Evolutionary conservation across 441 rosid genomes (phyloP), one percentile per base, ranked within the genome.

Genomic region (Gossypium davidsonii): DNA sequence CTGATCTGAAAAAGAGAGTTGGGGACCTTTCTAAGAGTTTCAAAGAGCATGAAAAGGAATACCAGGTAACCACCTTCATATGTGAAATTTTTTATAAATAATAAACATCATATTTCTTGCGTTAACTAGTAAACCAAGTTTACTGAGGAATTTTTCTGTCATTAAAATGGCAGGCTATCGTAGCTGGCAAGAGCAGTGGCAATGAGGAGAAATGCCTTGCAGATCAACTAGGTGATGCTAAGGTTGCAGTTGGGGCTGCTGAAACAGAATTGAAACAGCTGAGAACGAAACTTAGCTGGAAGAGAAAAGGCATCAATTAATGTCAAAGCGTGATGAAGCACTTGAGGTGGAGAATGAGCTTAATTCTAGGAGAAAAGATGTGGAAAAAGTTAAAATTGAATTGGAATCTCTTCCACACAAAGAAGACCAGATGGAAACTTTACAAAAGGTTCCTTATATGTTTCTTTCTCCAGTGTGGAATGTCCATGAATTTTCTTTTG

Each of bases 131-230:
- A 57, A 67, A 44, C 49, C 31, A 34, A 46, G 39, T 78, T 18
- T 70, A 55, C 58, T 77, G 77, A 74, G 78, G 26, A 70, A 51
- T 28, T 59, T 53, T 23, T 25, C 6, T 15, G 17, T 70, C 67
- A 76, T 71, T 84, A 37, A 80, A 68, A 56, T 79, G 65, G 67
- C 76, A 93, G 97, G 99, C 98, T 18, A 88, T 95, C 70, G 83
- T 91, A 73, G 97, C 97, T 85, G 99, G 99, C 52, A 95, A 95
- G 78, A 95, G 95, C 82, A 89, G 85, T 76, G 97, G 97, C 37
- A 85, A 86, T 79, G 99, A 93, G 78, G 99, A 93, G 76, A 95
- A 95, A 79, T 95, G 99, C 83, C 90, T 95, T 72, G 95, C 93
- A 79, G 98, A 95, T 86, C 99, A 93, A 83, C 85, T 95, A 58